Evolutionary conservation across 345 rosid species (phyloP).

Genomic region (Hibiscus mutabilis): DNA sequence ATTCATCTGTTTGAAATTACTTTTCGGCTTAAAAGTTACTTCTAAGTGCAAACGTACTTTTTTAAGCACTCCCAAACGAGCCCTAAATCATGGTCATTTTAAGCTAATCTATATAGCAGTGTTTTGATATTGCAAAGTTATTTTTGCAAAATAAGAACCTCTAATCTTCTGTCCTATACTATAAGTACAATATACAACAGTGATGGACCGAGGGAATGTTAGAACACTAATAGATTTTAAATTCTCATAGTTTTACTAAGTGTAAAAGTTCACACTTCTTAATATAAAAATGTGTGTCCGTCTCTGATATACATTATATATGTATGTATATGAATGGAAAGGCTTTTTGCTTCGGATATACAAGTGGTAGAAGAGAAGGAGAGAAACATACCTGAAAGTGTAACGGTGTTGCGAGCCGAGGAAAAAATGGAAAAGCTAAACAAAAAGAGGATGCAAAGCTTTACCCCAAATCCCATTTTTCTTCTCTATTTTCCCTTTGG

Average conservation of each 20-base stretch:
- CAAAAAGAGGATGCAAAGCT: conserved; percentile 25
- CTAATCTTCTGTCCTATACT: neutral
- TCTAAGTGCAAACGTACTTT: too few relatives aligned
- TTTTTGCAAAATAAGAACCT: neutral
- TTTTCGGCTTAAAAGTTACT: too few relatives aligned
- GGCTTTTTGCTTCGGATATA: neutral
- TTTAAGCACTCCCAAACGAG: too few relatives aligned
- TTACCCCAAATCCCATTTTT: conserved; percentile 23
- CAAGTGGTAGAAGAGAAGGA: neutral
- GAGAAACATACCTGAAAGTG: conserved; percentile 30
- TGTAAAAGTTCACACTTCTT: too few relatives aligned
- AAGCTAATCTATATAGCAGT: neutral
- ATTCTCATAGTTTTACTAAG: too few relatives aligned
- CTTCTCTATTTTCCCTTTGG: neutral
- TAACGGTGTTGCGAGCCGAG: conserved; percentile 31
- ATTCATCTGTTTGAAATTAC: too few relatives aligned
- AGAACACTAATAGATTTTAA: too few relatives aligned
- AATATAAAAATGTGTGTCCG: neutral
- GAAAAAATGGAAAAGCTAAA: conserved; percentile 22
- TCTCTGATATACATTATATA: too few relatives aligned
- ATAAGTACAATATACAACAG: neutral
- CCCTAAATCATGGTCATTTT: neutral
- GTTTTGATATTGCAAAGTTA: neutral
- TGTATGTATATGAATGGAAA: neutral
- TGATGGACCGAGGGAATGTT: too few relatives aligned